A percentile compares a stretch with the other conserved stretches of the same genome.
Evolutionary conservation across 2,329 filamentous ascomycete genomes (phyloP).

Genomic region (Fusarium paranaense): DNA sequence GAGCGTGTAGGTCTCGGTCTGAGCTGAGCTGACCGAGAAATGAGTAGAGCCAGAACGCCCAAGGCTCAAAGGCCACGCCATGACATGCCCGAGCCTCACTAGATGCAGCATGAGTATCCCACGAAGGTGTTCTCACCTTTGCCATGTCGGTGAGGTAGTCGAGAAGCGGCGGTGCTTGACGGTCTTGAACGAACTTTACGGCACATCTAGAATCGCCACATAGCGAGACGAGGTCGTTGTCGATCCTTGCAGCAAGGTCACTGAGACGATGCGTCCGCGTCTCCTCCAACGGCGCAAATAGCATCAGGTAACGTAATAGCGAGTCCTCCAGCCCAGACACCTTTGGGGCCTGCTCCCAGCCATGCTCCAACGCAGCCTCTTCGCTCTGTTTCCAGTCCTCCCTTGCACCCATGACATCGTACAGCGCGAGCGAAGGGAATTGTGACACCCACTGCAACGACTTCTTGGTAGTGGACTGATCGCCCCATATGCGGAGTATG

Average conservation of each 20-base stretch:
- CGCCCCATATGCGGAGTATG: constrained; percentile 59
- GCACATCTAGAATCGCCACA: constrained; percentile 49
- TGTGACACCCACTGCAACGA: constrained; percentile 55
- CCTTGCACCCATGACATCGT: constrained; percentile 54
- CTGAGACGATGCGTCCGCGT: constrained; percentile 36
- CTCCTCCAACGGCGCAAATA: constrained; percentile 48
- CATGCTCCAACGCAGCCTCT: constrained; percentile 41
- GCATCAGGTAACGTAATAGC: constrained; percentile 50
- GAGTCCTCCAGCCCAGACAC: constrained; percentile 46
- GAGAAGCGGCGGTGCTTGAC: constrained; percentile 48
- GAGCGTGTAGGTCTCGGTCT: constrained; percentile 49
- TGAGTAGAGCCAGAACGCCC: constrained; percentile 57
- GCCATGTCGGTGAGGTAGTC: constrained; percentile 50
- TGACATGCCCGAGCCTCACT: constrained; percentile 49
- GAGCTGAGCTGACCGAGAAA: constrained; percentile 53
- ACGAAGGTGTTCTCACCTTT: constrained; percentile 46
- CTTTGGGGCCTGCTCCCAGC: constrained; percentile 50
- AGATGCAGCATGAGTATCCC: constrained; percentile 46
- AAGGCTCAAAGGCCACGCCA: constrained; percentile 51
- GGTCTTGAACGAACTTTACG: constrained; percentile 48
- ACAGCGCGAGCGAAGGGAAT: constrained; percentile 59
- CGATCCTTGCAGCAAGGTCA: constrained; percentile 48
- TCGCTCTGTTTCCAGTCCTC: constrained; percentile 51
- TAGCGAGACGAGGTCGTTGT: constrained; percentile 50
- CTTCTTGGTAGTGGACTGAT: constrained; percentile 51